A percentile compares a stretch with the other conserved stretches of the same genome.
Evolutionary conservation across 1,284 basidiomycete species (phyloP).

Genomic region (Xerocomus cyaneibrunnescens): DNA sequence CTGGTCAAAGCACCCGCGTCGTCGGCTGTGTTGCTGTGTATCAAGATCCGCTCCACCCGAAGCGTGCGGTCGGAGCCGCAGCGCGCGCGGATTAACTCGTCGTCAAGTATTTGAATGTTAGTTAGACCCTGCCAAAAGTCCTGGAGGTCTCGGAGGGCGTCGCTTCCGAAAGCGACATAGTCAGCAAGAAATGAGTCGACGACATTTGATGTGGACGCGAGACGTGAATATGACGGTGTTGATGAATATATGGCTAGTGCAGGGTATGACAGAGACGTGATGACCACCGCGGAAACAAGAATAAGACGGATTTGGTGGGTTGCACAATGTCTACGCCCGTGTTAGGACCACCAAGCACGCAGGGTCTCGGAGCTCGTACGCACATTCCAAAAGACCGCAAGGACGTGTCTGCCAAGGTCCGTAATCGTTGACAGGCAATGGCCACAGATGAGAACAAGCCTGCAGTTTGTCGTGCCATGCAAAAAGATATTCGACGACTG

Average conservation of each 20-base stretch:
- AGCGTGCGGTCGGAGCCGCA: constrained; percentile 73
- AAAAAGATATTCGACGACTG: constrained; percentile 5
- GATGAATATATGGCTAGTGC: constrained; percentile 84
- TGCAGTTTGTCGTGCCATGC: constrained; percentile 26
- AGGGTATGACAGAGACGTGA: constrained; percentile 94
- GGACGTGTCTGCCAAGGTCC: constrained; percentile 49
- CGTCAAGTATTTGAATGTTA: constrained; percentile 59
- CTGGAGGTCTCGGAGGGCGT: constrained; percentile 60
- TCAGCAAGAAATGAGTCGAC: constrained; percentile 60
- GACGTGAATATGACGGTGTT: constrained; percentile 61
- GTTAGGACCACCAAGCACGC: constrained; percentile 11
- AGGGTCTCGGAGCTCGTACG: constrained; percentile 34
- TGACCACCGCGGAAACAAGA: constrained; percentile 90
- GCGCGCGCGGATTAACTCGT: constrained; percentile 68
- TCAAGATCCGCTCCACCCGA: constrained; percentile 72
- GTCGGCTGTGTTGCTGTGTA: constrained; percentile 55
- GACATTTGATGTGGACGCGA: constrained; percentile 53
- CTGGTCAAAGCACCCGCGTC: constrained; percentile 59
- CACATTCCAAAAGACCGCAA: constrained; percentile 77
- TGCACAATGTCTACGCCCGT: constrained; percentile 66
- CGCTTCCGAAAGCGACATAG: constrained; percentile 49
- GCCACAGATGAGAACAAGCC: constrained; percentile 18
- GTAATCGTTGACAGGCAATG: constrained; percentile 35
- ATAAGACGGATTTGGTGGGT: constrained; percentile 93
- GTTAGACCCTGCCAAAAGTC: constrained; percentile 67